These are phyloP conservation scores for Fomitopsis pulvina DNA, from an alignment of 768 basidiomycete genomes.

Conservation along the genomic window DNA sequence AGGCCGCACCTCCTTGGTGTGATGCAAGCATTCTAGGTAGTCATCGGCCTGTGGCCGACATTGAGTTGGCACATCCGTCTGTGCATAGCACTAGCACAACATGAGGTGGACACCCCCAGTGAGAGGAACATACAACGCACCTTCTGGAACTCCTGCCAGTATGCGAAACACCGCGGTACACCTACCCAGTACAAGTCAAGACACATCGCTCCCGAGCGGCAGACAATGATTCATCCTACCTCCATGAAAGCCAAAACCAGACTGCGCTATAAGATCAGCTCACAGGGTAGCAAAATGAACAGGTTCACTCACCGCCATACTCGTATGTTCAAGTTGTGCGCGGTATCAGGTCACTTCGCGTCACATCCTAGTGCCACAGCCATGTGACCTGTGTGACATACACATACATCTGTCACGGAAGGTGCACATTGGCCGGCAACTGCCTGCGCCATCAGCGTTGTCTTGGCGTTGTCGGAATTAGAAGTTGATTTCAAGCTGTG, in stretches of 20 bases:
- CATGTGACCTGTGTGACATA: not conserved
- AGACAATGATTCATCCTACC: not conserved
- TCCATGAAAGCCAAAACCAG: conserved; percentile 39
- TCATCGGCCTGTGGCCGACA: conserved; percentile 74
- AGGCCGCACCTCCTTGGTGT: conserved; percentile 72
- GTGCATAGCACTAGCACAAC: conserved; percentile 68
- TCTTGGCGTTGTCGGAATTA: too few species aligned
- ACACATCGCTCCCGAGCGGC: not conserved
- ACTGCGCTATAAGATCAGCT: conserved; percentile 33
- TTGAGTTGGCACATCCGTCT: conserved; percentile 64
- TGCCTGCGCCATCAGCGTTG: too few species aligned
- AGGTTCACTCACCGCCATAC: conserved; percentile 21
- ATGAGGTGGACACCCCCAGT: not conserved
- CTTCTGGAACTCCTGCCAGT: conserved; percentile 88
- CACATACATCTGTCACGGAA: too few species aligned
- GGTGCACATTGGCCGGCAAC: too few species aligned
- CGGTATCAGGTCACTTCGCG: not conserved
- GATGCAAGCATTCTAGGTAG: conserved; percentile 89
- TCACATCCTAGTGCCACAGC: not conserved
- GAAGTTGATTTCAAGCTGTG: too few species aligned
- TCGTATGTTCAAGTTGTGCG: not conserved
- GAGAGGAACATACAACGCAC: conserved; percentile 25
- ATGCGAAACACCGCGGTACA: conserved; percentile 79
- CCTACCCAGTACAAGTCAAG: conserved; percentile 38
- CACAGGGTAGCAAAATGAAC: not conserved